phyloP scores from a whole-genome alignment of 2,329 filamentous ascomycete species.

The Diaporthe citri region DNA sequence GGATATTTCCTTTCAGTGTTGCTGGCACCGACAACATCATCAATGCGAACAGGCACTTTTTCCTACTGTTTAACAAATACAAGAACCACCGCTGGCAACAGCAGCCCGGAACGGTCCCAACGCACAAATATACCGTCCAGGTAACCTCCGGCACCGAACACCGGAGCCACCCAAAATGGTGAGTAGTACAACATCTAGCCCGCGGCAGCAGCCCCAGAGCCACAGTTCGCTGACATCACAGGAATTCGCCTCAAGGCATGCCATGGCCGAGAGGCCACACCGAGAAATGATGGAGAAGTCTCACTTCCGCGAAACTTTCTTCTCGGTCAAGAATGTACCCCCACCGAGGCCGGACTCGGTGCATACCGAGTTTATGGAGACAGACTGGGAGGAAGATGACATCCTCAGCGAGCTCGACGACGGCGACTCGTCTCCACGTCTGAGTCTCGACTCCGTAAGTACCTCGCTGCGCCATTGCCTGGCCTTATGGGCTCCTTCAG shows the following conservation, averaged over 20 bases:
- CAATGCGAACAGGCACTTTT: slow-evolving; percentile 41
- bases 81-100: slow-evolving; percentile 55
- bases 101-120: slow-evolving; percentile 43
- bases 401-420: slow-evolving; percentile 71
- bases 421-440: slow-evolving; percentile 71
- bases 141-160: slow-evolving; percentile 15
- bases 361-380: slow-evolving; percentile 83
- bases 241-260: slow-evolving; percentile 52
- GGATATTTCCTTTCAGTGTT: slow-evolving; percentile 48
- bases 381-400: slow-evolving; percentile 78
- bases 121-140: slow-evolving; percentile 2
- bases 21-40: slow-evolving; percentile 37
- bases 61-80: slow-evolving; percentile 39
- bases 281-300: slow-evolving; percentile 67
- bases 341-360: slow-evolving; percentile 74
- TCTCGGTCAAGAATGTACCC: slow-evolving; percentile 66
- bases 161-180: slow-evolving; percentile 50
- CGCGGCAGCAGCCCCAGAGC: neutral
- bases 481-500: neutral
- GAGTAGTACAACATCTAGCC: slow-evolving; percentile 38
- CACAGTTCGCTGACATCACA: slow-evolving; percentile 42
- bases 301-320: slow-evolving; percentile 69
- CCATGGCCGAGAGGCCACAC: slow-evolving; percentile 55
- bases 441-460: slow-evolving; percentile 80
- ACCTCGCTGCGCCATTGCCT: neutral